phyloP scores from a whole-genome alignment of 495 filamentous ascomycete species.

The Talaromyces stipitatus region DNA sequence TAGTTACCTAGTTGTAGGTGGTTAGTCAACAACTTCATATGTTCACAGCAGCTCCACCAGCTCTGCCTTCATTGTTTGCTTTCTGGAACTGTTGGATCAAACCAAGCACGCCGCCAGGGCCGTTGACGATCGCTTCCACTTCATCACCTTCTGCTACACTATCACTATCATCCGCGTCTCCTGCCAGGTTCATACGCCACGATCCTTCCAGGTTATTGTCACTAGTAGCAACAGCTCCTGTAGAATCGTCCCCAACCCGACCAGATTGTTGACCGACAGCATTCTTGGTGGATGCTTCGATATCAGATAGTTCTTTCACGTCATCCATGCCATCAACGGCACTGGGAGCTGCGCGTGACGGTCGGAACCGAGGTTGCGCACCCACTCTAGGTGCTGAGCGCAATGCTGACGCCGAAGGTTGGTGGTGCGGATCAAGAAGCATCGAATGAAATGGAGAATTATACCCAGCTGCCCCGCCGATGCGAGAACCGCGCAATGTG shows the following conservation, averaged over 20 bases:
- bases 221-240: slow-evolving; percentile 37
- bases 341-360: slow-evolving; percentile 25
- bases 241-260: slow-evolving; percentile 25
- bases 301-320: slow-evolving; percentile 29
- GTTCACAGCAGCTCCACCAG: slow-evolving; percentile 27
- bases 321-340: slow-evolving; percentile 34
- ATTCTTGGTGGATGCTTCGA: slow-evolving; percentile 16
- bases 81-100: slow-evolving; percentile 88
- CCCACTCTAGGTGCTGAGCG: slow-evolving; percentile 30
- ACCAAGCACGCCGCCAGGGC: slow-evolving; percentile 65
- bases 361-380: slow-evolving; percentile 46
- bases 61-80: slow-evolving; percentile 61
- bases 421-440: slow-evolving; percentile 79
- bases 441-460: slow-evolving; percentile 52
- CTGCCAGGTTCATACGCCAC: slow-evolving; percentile 53
- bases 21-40: too few species aligned
- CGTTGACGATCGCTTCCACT: slow-evolving; percentile 38
- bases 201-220: slow-evolving; percentile 57
- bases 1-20: neutral
- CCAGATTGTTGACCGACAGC: slow-evolving; percentile 17
- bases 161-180: slow-evolving; percentile 34
- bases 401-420: slow-evolving; percentile 56
- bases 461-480: slow-evolving; percentile 20
- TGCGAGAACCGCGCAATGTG: slow-evolving; percentile 19
- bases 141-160: slow-evolving; percentile 43